Base-by-base conservation (phyloP, 352 stramenopile genomes). In the Phytophthora parvispora region DNA sequence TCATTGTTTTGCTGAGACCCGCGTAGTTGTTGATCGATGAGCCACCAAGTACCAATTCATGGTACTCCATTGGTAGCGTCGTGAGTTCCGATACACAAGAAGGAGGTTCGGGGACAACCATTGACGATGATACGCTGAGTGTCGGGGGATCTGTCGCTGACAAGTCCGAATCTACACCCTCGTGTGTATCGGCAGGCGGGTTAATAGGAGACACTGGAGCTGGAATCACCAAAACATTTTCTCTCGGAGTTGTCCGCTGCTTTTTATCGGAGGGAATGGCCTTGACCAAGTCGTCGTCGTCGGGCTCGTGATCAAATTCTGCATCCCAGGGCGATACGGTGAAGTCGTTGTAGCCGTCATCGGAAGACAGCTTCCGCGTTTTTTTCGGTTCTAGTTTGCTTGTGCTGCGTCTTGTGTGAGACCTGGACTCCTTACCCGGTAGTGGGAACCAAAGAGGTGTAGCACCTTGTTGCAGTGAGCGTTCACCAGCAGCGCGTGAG, bases 261-360 rank as follows among this genome's bases (percentile, higher is more conserved):
- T 53, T 53, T 42, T 28, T 28, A 48, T 36, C 51, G 20, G 10
- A 38, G 28, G 67, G 63, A 45, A 76, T 13, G 8, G 61, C 60
- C 53, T 32, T 75, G 6, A 45, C 60, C 7, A 75, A 56, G 8
- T 70, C 70, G 18, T 66, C 51, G 9, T 75, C 52, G 6, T 72
- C 67, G 20, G 45, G 60, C 2, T 75, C 69, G 20, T 67, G n/a
- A 20, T 75, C 63, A 24, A 69, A 72, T 6, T 67, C 49, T 1
- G 64, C 50, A 16, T 80, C 69, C 73, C 73, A 80, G 1, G 73
- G 73, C 10, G 73, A 77, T 5, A 77, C 59, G 1, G 54, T 67
- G 25, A 20, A 32, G 16, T 80, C 68, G 38, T 36, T 59, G 42
- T 60, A 64, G 32, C 61, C 42, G 13, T 79, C 67, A n/a, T 64